phyloP scores from a whole-genome alignment of 805 yeast genomes.

The Cyberlindnera misumaiensis region DNA sequence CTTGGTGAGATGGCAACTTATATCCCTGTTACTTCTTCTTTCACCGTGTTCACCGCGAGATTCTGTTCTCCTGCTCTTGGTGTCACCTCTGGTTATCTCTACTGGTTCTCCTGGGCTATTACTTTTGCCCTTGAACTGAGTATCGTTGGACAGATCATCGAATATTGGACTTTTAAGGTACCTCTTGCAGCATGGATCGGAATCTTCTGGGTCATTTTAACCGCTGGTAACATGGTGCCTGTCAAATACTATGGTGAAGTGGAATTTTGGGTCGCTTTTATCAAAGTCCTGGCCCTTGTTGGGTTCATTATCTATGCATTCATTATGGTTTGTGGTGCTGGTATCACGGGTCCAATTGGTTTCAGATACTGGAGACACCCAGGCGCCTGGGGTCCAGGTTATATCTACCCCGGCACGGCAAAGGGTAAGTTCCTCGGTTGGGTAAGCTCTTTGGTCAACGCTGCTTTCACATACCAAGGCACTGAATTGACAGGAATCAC shows the following conservation, averaged over 20 bases:
- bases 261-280: constrained; percentile 66
- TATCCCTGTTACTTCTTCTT: constrained; percentile 60
- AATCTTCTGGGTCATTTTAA: constrained; percentile 53
- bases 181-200: constrained; percentile 69
- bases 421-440: constrained; percentile 64
- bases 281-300: constrained; percentile 62
- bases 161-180: constrained; percentile 62
- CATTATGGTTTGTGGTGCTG: constrained; percentile 72
- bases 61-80: constrained; percentile 66
- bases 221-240: constrained; percentile 53
- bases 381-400: constrained; percentile 71
- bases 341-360: constrained; percentile 64
- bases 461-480: constrained; percentile 77
- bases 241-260: constrained; percentile 67
- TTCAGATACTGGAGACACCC: constrained; percentile 79
- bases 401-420: constrained; percentile 36
- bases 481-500: constrained; percentile 70
- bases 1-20: constrained; percentile 79
- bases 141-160: constrained; percentile 58
- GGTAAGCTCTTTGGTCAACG: constrained; percentile 60
- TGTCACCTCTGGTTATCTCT: constrained; percentile 65
- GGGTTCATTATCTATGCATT: constrained; percentile 64
- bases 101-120: constrained; percentile 74
- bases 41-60: constrained; percentile 59
- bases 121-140: constrained; percentile 72